Percentiles rank a stretch among this genome's conserved stretches.
These are phyloP conservation scores for Mentha longifolia DNA, from an alignment of 257 asterid species.

Conservation along the genomic window DNA sequence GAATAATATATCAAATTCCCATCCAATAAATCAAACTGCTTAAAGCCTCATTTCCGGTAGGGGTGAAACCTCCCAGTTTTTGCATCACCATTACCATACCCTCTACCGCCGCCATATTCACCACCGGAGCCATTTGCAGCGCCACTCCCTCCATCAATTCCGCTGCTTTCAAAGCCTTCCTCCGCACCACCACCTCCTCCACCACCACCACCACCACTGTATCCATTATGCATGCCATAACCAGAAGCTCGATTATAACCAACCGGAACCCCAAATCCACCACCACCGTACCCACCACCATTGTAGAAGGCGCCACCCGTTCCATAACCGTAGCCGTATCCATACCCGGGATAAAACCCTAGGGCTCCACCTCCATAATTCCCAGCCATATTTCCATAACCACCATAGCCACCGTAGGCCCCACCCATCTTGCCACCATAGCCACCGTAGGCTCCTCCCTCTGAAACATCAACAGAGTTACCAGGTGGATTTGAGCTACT, in stretches of 20 bases:
- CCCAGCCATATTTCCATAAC: slow-evolving; percentile 69
- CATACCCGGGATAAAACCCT: slow-evolving; percentile 80
- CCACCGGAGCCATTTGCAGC: slow-evolving; percentile 44
- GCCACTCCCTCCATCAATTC: slow-evolving; percentile 60
- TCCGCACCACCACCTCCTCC: slow-evolving; percentile 40
- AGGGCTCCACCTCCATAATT: slow-evolving; percentile 66
- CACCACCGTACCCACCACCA: slow-evolving; percentile 77
- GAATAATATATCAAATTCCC: background rate
- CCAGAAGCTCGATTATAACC: slow-evolving; percentile 71
- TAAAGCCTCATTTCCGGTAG: slow-evolving; percentile 63
- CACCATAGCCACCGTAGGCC: slow-evolving; percentile 59
- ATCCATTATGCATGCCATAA: slow-evolving; percentile 63
- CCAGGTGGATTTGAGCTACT: slow-evolving; percentile 61
- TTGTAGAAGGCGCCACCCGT: slow-evolving; percentile 85
- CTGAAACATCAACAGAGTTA: slow-evolving; percentile 55
- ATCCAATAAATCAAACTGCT: slow-evolving; percentile 9
- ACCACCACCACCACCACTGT: slow-evolving; percentile 46
- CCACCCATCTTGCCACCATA: slow-evolving; percentile 73
- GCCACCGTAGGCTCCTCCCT: slow-evolving; percentile 58
- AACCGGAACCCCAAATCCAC: slow-evolving; percentile 60
- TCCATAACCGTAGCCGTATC: slow-evolving; percentile 92
- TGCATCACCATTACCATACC: slow-evolving; percentile 58
- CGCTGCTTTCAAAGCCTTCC: slow-evolving; percentile 56
- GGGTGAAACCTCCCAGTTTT: slow-evolving; percentile 80
- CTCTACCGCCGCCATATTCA: slow-evolving; percentile 51